Evolutionary conservation across 805 yeast species (phyloP).

Genomic region (Suhomyces vadensis): DNA sequence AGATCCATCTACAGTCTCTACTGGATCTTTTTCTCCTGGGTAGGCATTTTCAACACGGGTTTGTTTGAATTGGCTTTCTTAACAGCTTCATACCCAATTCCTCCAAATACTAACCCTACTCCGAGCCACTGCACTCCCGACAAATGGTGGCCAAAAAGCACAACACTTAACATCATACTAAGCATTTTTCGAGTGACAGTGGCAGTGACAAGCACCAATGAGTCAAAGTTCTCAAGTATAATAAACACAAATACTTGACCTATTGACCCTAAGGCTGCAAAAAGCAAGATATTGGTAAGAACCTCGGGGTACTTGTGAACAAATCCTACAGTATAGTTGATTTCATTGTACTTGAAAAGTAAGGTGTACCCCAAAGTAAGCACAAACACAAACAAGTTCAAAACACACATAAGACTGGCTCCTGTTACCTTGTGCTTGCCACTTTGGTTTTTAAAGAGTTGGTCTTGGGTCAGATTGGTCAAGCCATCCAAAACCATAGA

Average conservation of each 20-base stretch:
- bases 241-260: conserved; percentile 94
- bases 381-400: conserved; percentile 46
- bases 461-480: conserved; percentile 92
- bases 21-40: background rate
- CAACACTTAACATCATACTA: conserved; percentile 87
- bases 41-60: conserved; percentile 5
- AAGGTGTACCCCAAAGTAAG: conserved; percentile 53
- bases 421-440: conserved; percentile 58
- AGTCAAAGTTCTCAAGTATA: conserved; percentile 82
- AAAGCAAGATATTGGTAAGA: conserved; percentile 58
- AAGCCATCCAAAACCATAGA: conserved; percentile 86
- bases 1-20: background rate
- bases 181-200: conserved; percentile 97
- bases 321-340: conserved; percentile 50
- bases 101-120: conserved; percentile 75
- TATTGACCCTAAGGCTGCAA: conserved; percentile 78
- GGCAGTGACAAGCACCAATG: conserved; percentile 82
- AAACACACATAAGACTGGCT: conserved; percentile 80
- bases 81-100: conserved; percentile 78
- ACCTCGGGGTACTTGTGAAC: conserved; percentile 53
- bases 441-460: conserved; percentile 56
- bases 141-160: conserved; percentile 80
- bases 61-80: conserved; percentile 25
- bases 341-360: conserved; percentile 46
- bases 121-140: conserved; percentile 73